Evolutionary conservation across 495 filamentous ascomycete genomes (phyloP).

Genomic region (Staphylotrichum tortipilum): DNA sequence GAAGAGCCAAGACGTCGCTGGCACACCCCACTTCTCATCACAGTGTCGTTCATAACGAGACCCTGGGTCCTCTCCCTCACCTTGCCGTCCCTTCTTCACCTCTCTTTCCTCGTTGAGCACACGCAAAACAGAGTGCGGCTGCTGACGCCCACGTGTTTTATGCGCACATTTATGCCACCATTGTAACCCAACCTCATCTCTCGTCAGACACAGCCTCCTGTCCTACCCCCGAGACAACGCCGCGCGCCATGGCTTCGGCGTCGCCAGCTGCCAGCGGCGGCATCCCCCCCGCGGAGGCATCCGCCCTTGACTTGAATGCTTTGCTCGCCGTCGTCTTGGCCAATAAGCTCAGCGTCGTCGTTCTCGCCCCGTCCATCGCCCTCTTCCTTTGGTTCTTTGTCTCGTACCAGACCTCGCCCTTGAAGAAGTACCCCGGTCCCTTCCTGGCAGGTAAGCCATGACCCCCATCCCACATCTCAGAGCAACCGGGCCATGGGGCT

Average conservation of each 20-base stretch:
- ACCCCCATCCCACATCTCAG: too few species aligned
- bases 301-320: neutral
- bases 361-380: slow-evolving; percentile 3
- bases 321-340: slow-evolving; percentile 2
- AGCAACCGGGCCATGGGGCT: too few species aligned
- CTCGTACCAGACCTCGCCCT: slow-evolving; percentile 17
- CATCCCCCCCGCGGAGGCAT: neutral
- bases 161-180: neutral
- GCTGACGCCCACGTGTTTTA: neutral
- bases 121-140: neutral
- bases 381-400: slow-evolving; percentile 21
- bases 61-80: neutral
- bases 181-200: neutral
- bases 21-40: neutral
- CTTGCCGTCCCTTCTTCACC: neutral
- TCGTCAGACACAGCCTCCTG: too few species aligned
- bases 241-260: slow-evolving; percentile 1
- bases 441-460: slow-evolving; percentile 17
- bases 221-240: too few species aligned
- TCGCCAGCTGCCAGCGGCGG: slow-evolving; percentile 3
- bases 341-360: slow-evolving; percentile 6
- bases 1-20: neutral
- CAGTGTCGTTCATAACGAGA: neutral
- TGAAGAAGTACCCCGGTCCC: slow-evolving; percentile 27
- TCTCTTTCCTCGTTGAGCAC: neutral